A percentile compares a stretch with the other conserved stretches of the same genome.
Conservation (phyloP, 176 grass and related monocot species). For the Oryza officinalis region DNA sequence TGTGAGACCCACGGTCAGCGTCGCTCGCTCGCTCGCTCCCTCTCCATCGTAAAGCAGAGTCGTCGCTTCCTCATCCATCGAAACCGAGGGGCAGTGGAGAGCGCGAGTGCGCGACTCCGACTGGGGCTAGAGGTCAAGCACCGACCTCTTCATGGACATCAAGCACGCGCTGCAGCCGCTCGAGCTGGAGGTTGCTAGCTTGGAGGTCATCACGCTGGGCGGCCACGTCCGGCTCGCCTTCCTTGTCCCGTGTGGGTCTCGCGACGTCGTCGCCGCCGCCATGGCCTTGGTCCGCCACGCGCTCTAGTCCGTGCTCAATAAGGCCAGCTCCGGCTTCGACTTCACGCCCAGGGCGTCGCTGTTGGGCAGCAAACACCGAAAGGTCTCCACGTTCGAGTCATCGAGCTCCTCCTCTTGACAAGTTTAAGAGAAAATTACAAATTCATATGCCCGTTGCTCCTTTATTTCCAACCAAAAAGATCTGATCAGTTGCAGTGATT, state of each 20-base stretch:
- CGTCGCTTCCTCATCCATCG: no score
- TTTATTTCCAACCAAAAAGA: not conserved
- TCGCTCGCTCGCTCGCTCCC: no score
- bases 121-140: conserved; percentile 42
- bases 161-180: no score
- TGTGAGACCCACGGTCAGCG: no score
- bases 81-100: no score
- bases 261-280: conserved; percentile 5
- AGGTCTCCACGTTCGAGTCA: conserved; percentile 60
- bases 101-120: no score
- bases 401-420: conserved; percentile 77
- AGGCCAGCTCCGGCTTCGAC: conserved; percentile 48
- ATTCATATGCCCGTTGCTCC: no score
- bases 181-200: no score
- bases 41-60: no score
- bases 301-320: conserved; percentile 60
- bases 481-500: not conserved
- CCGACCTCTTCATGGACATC: no score
- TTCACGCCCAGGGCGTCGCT: conserved; percentile 58
- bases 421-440: not conserved
- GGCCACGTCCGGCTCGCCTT: conserved; percentile 58
- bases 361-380: conserved; percentile 54
- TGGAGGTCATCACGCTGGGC: no score
- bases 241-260: conserved; percentile 33
- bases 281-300: conserved; percentile 52